Evolutionary conservation across 192 early-diverging fungal species (phyloP).

Genomic region (Coemansia sp.): DNA sequence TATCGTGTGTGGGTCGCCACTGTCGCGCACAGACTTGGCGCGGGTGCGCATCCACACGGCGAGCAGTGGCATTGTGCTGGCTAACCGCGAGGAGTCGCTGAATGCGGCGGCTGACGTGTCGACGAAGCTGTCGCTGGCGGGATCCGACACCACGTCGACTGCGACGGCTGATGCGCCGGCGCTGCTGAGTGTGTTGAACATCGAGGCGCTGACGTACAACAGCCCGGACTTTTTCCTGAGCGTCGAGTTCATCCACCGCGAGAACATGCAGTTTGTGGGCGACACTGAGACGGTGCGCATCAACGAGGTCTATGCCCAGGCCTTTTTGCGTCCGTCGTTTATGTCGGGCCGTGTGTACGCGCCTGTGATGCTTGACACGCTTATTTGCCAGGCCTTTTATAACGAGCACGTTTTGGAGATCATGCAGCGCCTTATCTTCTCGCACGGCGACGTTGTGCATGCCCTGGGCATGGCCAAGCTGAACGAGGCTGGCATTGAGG

Average conservation of each 20-base stretch:
- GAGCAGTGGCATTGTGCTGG: conserved; percentile 59
- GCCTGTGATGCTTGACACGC: conserved; percentile 67
- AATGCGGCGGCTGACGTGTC: conserved; percentile 36
- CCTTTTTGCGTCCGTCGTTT: conserved; percentile 66
- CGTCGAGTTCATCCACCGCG: conserved; percentile 70
- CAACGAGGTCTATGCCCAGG: conserved; percentile 63
- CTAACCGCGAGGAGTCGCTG: conserved; percentile 55
- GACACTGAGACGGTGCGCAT: conserved; percentile 60
- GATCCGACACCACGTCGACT: conserved; percentile 50
- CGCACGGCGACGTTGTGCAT: conserved; percentile 46
- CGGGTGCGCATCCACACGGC: conserved; percentile 61
- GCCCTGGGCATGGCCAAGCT: conserved; percentile 49
- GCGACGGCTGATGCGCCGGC: conserved; percentile 65
- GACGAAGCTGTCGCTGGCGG: conserved; percentile 40
- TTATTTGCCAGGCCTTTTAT: conserved; percentile 74
- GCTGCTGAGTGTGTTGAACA: conserved; percentile 66
- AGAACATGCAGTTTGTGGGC: conserved; percentile 79
- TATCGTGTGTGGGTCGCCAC: conserved; percentile 60
- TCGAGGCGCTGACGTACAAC: conserved; percentile 58
- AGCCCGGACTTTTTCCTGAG: conserved; percentile 61
- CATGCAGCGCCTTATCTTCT: conserved; percentile 61
- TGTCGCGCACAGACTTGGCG: conserved; percentile 62
- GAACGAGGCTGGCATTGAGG: conserved; percentile 23
- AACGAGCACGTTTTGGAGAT: conserved; percentile 63
- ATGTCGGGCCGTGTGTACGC: conserved; percentile 73